A percentile compares a stretch with the other conserved stretches of the same genome.
Conservation (phyloP, 83 land plant genomes). For the Thuja plicata region DNA sequence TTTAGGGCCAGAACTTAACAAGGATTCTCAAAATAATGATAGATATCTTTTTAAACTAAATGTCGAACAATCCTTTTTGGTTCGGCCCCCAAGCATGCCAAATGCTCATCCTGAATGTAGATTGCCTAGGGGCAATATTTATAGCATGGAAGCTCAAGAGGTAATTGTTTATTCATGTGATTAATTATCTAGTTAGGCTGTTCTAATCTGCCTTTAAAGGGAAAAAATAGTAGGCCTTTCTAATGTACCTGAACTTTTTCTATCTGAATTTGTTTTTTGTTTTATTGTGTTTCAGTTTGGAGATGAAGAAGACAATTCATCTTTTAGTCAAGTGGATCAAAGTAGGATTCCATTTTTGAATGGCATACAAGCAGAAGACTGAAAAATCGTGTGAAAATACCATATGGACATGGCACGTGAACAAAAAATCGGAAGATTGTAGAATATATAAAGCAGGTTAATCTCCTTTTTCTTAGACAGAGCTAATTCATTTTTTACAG, state of each 20-base stretch:
- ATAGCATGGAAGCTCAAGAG: background rate
- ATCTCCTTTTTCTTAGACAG: background rate
- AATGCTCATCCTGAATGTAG: background rate
- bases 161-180: background rate
- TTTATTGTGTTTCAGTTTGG: background rate
- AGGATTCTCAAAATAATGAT: background rate
- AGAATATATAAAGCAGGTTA: background rate
- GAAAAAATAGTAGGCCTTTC: background rate
- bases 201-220: background rate
- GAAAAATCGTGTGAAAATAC: background rate
- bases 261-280: background rate
- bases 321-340: background rate
- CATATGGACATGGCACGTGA: background rate
- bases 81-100: background rate
- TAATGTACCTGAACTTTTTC: background rate
- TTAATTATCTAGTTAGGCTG: background rate
- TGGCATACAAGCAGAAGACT: background rate
- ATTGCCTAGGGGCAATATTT: background rate
- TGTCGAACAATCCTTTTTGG: conserved; percentile 4
- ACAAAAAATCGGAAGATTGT: background rate
- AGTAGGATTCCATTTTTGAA: background rate
- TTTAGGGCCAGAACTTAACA: background rate
- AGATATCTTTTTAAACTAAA: background rate
- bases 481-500: background rate
- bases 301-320: background rate